Evolutionary conservation across 345 rosid genomes (phyloP).

Genomic region (Psidium friedrichsthalianum): DNA sequence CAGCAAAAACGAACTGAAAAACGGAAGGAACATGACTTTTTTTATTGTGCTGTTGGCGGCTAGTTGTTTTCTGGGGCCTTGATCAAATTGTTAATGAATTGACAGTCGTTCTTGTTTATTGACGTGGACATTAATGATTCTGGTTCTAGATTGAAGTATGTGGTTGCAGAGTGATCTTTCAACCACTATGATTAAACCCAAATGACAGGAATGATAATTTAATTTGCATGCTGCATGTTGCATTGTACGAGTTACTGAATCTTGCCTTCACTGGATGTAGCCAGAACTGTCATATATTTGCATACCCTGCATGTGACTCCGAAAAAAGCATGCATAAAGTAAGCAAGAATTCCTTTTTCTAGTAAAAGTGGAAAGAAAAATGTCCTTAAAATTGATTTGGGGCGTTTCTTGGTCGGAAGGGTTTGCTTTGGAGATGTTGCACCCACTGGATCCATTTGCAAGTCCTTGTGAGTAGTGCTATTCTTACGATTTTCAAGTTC

Average conservation of each 20-base stretch:
- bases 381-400: not conserved
- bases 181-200: not conserved
- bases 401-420: not conserved
- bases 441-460: constrained; percentile 83
- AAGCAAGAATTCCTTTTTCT: not conserved
- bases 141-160: not conserved
- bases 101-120: not conserved
- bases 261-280: not conserved
- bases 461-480: constrained; percentile 2
- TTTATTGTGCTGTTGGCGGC: not conserved
- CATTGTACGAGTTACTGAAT: not conserved
- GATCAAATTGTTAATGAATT: not conserved
- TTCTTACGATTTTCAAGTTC: not conserved
- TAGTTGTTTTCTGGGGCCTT: not conserved
- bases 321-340: not conserved
- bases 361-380: not conserved
- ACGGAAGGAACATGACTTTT: not conserved
- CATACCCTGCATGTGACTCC: not conserved
- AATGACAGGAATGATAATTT: not conserved
- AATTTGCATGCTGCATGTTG: not conserved
- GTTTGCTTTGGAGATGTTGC: constrained; percentile 41
- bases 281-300: not conserved
- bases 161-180: not conserved
- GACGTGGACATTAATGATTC: not conserved
- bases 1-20: not conserved